A percentile compares a stretch with the other conserved stretches of the same genome.
phyloP scores from a whole-genome alignment of 2,329 filamentous ascomycete genomes.

The Curvularia lunata region DNA sequence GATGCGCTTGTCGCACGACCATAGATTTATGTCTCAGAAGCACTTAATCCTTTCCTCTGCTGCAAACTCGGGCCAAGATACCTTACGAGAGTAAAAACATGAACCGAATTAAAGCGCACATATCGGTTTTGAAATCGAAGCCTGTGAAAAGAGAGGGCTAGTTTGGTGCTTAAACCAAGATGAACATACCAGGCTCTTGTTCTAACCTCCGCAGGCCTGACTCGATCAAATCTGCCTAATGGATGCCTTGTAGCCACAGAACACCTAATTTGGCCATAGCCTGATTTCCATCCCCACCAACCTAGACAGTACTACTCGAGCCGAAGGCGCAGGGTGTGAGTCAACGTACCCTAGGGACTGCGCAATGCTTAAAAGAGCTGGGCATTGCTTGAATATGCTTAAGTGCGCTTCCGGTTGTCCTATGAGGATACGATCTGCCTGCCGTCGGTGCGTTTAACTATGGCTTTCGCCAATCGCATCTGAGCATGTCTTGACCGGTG shows the following conservation, averaged over 20 bases:
- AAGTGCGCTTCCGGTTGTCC: background rate
- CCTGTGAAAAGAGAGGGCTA: background rate
- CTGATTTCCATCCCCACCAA: too few species aligned
- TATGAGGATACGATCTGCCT: background rate
- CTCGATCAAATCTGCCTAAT: background rate
- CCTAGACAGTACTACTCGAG: background rate
- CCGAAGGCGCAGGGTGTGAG: background rate
- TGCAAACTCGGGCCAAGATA: background rate
- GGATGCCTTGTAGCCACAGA: background rate
- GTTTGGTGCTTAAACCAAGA: background rate
- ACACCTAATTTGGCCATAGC: background rate
- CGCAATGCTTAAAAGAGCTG: background rate
- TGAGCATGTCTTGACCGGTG: background rate
- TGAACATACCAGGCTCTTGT: background rate
- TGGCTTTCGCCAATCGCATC: conserved; percentile 9
- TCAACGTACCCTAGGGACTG: background rate
- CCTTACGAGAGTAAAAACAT: too few species aligned
- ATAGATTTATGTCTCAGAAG: background rate
- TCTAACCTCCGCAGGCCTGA: too few species aligned
- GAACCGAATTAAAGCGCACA: background rate
- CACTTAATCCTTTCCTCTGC: background rate
- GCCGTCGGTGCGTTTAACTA: background rate
- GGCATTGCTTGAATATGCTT: conserved; percentile 3
- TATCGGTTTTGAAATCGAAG: background rate
- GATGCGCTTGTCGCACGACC: background rate